Base-by-base conservation (phyloP, 176 grass and related monocot species). In the Triticum dicoccoides region DNA sequence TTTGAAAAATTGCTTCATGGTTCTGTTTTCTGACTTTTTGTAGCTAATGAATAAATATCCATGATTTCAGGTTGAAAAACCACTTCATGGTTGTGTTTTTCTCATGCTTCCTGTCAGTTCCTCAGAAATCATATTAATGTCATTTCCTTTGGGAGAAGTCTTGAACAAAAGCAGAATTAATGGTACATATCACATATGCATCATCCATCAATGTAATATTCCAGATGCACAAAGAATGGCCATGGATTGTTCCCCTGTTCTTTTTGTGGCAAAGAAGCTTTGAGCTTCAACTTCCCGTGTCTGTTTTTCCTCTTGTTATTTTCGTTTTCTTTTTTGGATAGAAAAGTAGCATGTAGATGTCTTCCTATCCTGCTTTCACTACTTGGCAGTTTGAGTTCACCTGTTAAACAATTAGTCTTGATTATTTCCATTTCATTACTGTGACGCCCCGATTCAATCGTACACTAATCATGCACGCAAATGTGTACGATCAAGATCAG, bases 261-360 rank as follows among this genome's bases (percentile, higher is more conserved):
- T 90, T 86, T 90, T 44, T 44, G 41, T 38, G 63, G 63, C 49
- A 90, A 86, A 83, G 79, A 90, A 83, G 79, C 79, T 86, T 79
- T 90, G 52, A 62, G 41, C 49, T 39, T 59, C 52, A 65, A 51
- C 78, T 76, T 68, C 54, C 42, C 30, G 47, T 63, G 25, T 52
- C 79, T 73, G 70, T 12, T 72, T 83, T 83, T 73, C 3, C 30
- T 66, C 23, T 67, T 33, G 3, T 52, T 51, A 37, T 69, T 77
- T 47, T 27, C 2, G 11, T 49, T 69, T 73, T 61, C 21, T 38
- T 78, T 69, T 86, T 64, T 44, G 39, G 27, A 62, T 27, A 71
- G 37, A 37, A 86, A 45, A 63, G 8, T 2, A 86, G 84, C 8
- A 37, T 70, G 38, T 38, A 86, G 47, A 75, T 75, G 45, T 77